phyloP scores from a whole-genome alignment of 805 yeast species.

The Candida dendrica region DNA sequence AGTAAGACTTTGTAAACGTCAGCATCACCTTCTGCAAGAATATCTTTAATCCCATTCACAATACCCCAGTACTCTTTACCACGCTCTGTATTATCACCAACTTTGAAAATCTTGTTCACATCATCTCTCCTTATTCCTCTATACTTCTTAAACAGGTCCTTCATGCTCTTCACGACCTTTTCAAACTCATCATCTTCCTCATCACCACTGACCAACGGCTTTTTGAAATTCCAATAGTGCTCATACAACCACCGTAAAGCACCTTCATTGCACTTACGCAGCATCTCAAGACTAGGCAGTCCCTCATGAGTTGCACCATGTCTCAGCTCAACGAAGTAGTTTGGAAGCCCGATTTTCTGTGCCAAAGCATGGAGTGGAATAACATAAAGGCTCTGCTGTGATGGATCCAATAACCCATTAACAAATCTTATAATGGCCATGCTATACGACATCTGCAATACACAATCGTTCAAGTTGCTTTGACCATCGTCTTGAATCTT shows the following conservation, averaged over 20 bases:
- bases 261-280: conserved; percentile 48
- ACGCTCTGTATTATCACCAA: conserved; percentile 34
- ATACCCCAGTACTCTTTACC: conserved; percentile 38
- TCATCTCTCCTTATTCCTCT: conserved; percentile 43
- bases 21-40: conserved; percentile 9
- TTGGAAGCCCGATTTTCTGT: conserved; percentile 57
- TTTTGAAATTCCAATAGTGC: conserved; percentile 55
- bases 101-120: conserved; percentile 29
- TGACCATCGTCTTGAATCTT: conserved; percentile 23
- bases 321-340: conserved; percentile 79
- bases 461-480: conserved; percentile 16
- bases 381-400: conserved; percentile 72
- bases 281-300: conserved; percentile 62
- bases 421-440: conserved; percentile 81
- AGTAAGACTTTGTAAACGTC: conserved; percentile 22
- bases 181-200: conserved; percentile 12
- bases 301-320: conserved; percentile 89
- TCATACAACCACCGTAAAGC: conserved; percentile 73
- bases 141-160: conserved; percentile 35
- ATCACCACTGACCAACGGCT: conserved; percentile 1
- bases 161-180: conserved; percentile 15
- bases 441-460: conserved; percentile 49
- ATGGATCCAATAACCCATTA: conserved; percentile 84
- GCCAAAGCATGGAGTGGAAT: conserved; percentile 76
- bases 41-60: conserved; percentile 19